Evolutionary conservation across 176 grass and related monocot species (phyloP), one percentile per base, ranked within the genome.

Genomic region (Sorghum bicolor): DNA sequence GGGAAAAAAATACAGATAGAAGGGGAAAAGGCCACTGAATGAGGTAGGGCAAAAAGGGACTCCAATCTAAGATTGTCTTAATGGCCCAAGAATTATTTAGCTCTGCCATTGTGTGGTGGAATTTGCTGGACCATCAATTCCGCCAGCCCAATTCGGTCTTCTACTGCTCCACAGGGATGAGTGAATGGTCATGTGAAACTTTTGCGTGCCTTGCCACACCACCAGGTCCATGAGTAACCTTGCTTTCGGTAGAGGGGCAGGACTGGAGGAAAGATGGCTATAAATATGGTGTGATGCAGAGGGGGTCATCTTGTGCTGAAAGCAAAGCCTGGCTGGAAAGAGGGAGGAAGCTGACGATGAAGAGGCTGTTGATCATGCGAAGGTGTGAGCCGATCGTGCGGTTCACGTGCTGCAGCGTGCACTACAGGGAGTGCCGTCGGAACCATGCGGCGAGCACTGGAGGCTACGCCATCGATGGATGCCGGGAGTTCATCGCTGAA

Each of bases 91-190:
- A 80, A 92, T 91, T 93, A 89, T 70, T 91, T 84, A 85, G 44
- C 87, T 89, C 73, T 85, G 78, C 45, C 29, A 30, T 64, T 80
- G 83, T 89, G 91, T 87, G 94, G 76, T 96, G 94, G 91, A 93
- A 93, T 88, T 93, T 80, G 94, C 90, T 93, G 92, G 84, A 91
- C 77, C 90, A 94, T 94, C 90, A 97, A 92, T 92, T 93, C 76
- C 74, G 84, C 84, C 88, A 88, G 92, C 92, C 88, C 92, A 90
- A 84, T 90, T 92, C 77, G 87, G 80, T 88, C 87, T 92, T 90
- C 34, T 87, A 75, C 81, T 79, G 84, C 82, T 75, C 81, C 87
- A 85, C 69, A 79, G 77, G 68, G 82, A 94, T 74, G 82, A 85
- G 73, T 89, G 88, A 86, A 83, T 81, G 78, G 71, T 88, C 85